Evolutionary conservation across 306 rosid species (phyloP).

Genomic region (Rosa persica): DNA sequence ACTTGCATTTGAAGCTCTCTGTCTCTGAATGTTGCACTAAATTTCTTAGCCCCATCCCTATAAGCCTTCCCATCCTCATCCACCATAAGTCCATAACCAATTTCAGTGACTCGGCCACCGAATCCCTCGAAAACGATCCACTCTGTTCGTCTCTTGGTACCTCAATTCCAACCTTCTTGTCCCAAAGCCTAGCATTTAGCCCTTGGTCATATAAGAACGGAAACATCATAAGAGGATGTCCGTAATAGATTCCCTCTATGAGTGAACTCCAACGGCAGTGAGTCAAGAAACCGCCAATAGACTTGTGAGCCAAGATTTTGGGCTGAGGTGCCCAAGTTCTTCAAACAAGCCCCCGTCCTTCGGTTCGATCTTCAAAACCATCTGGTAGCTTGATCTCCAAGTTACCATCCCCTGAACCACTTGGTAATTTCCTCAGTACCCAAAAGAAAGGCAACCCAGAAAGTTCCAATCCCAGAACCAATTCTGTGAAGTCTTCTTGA

Average conservation of each 20-base stretch:
- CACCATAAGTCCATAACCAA: constrained; percentile 32
- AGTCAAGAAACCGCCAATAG: constrained; percentile 50
- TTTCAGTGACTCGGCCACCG: constrained; percentile 29
- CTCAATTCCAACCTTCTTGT: constrained; percentile 26
- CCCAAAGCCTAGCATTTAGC: constrained; percentile 24
- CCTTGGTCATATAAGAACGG: constrained; percentile 27
- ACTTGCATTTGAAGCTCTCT: constrained; percentile 16
- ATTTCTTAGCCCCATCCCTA: constrained; percentile 30
- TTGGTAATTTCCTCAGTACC: constrained; percentile 37
- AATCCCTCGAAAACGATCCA: constrained; percentile 30
- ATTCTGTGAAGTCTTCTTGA: constrained; percentile 28
- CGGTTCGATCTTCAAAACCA: constrained; percentile 47
- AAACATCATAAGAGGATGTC: constrained; percentile 18
- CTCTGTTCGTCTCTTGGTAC: constrained; percentile 33
- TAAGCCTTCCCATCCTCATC: constrained; percentile 35
- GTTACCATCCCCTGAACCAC: constrained; percentile 10
- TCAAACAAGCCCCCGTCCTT: constrained; percentile 43
- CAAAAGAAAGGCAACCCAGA: constrained; percentile 55
- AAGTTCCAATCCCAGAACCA: constrained; percentile 49
- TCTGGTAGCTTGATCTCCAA: constrained; percentile 33
- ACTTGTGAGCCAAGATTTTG: constrained; percentile 48
- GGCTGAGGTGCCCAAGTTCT: constrained; percentile 55
- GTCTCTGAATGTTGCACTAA: constrained; percentile 20
- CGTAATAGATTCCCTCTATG: constrained; percentile 28
- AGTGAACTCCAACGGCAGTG: constrained; percentile 59